Evolutionary conservation across 2,329 filamentous ascomycete species (phyloP).

Genomic region (Cladophialophora psammophila): DNA sequence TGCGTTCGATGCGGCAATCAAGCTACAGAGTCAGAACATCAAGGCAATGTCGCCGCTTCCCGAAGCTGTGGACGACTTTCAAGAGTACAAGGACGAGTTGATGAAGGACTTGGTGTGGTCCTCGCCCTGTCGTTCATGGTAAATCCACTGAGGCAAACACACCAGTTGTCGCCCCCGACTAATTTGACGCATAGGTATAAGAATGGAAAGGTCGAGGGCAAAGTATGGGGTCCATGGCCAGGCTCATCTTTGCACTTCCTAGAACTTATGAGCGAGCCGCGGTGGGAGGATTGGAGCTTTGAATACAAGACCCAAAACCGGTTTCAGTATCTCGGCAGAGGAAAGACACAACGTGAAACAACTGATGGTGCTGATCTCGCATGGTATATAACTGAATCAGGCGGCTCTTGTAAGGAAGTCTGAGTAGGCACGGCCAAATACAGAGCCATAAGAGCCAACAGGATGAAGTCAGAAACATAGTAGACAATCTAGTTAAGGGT

Average conservation of each 20-base stretch:
- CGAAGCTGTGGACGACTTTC: conserved; percentile 32
- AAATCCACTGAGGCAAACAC: neutral
- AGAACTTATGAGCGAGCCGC: neutral
- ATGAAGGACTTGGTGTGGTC: conserved; percentile 27
- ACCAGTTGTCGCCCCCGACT: neutral
- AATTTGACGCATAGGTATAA: conserved; percentile 8
- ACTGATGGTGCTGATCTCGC: no score
- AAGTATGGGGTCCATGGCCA: conserved; percentile 18
- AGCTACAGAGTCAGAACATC: conserved; percentile 49
- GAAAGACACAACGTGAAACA: conserved; percentile 45
- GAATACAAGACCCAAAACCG: conserved; percentile 53
- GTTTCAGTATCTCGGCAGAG: conserved; percentile 60
- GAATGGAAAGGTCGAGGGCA: conserved; percentile 12
- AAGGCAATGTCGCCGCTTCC: conserved; percentile 42
- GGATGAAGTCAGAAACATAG: no score
- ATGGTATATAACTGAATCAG: no score
- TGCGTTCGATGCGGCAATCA: conserved; percentile 45
- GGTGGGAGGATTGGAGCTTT: conserved; percentile 42
- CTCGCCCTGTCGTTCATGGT: conserved; percentile 22
- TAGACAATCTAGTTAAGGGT: no score
- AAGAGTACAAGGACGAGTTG: conserved; percentile 25
- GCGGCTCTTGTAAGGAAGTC: no score
- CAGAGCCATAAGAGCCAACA: no score
- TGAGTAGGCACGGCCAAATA: no score
- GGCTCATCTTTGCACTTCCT: conserved; percentile 5